Evolutionary conservation across 1,284 basidiomycete genomes (phyloP).

Genomic region (Fomitopsis palustris): DNA sequence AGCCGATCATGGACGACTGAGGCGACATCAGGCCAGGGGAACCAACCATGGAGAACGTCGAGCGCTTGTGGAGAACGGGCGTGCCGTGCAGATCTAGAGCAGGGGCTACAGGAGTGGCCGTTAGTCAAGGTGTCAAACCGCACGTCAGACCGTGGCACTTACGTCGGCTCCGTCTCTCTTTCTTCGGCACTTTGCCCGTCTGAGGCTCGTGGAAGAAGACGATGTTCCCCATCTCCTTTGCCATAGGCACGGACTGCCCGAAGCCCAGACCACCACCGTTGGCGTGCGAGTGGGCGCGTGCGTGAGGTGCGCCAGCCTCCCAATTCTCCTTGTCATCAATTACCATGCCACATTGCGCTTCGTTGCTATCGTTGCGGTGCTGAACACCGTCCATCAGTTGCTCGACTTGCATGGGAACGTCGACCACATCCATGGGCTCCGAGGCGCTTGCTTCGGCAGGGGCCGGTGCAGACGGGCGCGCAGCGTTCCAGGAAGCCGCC

Average conservation of each 20-base stretch:
- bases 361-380: constrained; percentile 9
- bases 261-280: constrained; percentile 39
- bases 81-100: constrained; percentile 32
- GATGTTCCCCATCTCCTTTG: constrained; percentile 49
- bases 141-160: constrained; percentile 24
- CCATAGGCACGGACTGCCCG: constrained; percentile 35
- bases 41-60: constrained; percentile 31
- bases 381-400: constrained; percentile 6
- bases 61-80: constrained; percentile 28
- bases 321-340: constrained; percentile 52
- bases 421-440: neutral
- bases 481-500: constrained; percentile 23
- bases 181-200: constrained; percentile 32
- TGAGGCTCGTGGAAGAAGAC: constrained; percentile 31
- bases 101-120: constrained; percentile 24
- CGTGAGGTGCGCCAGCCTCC: constrained; percentile 3
- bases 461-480: neutral
- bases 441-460: neutral
- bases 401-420: neutral
- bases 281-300: constrained; percentile 9
- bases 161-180: constrained; percentile 51
- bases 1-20: constrained; percentile 31
- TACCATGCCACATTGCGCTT: neutral
- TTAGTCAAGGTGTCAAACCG: neutral
- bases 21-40: constrained; percentile 32